Percentiles rank a stretch among this genome's conserved stretches.
phyloP scores from a whole-genome alignment of 768 basidiomycete genomes.

The Candolleomyces eurysporus region DNA sequence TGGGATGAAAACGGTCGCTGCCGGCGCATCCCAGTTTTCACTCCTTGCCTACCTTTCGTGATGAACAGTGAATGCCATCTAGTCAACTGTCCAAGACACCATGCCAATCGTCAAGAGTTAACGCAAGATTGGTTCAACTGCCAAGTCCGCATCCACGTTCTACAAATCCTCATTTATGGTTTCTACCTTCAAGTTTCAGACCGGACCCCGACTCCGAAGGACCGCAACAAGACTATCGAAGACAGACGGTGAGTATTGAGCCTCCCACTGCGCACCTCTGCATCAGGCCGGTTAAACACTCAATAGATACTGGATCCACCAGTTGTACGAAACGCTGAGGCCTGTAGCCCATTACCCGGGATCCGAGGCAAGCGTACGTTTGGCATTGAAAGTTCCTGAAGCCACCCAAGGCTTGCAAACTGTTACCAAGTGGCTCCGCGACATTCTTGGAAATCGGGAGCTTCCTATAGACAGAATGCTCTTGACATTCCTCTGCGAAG shows the following conservation, averaged over 20 bases:
- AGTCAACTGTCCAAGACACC: conserved; percentile 15
- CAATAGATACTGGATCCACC: conserved; percentile 42
- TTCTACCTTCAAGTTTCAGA: conserved; percentile 7
- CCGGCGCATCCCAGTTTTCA: conserved; percentile 10
- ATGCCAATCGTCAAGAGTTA: conserved; percentile 8
- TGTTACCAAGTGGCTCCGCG: conserved; percentile 45
- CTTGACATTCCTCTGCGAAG: conserved; percentile 39
- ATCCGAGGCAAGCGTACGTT: conserved; percentile 32
- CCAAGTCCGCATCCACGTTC: conserved; percentile 18
- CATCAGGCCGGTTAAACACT: neutral
- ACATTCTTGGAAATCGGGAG: conserved; percentile 33
- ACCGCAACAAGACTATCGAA: neutral
- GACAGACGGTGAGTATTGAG: conserved; percentile 17
- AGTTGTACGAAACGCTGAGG: conserved; percentile 49
- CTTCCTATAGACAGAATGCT: conserved; percentile 24
- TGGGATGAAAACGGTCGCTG: conserved; percentile 7
- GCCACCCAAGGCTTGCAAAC: conserved; percentile 32
- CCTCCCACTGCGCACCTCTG: neutral
- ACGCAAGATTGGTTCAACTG: conserved; percentile 16
- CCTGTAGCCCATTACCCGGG: conserved; percentile 50
- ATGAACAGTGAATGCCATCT: conserved; percentile 14
- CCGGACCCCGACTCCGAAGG: neutral
- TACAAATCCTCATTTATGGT: conserved; percentile 18
- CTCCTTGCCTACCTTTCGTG: conserved; percentile 16
- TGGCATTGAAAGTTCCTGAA: conserved; percentile 39